Conservation (phyloP, 768 basidiomycete species). For the Naematelia aurantialba region DNA sequence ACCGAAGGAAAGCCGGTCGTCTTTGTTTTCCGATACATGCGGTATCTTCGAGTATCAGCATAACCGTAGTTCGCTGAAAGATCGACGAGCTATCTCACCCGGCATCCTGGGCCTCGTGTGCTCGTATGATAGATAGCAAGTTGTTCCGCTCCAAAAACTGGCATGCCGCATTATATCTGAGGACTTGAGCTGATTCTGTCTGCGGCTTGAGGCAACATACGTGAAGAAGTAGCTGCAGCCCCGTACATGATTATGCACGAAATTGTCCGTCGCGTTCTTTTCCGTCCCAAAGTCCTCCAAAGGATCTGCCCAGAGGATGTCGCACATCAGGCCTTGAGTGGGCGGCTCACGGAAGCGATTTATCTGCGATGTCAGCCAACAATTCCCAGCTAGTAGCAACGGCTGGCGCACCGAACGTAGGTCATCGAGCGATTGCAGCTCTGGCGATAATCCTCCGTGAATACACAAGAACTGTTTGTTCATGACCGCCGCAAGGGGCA, state of each 20-base stretch:
- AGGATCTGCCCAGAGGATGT: constrained; percentile 97
- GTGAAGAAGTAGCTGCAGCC: constrained; percentile 98
- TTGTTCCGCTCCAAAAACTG: constrained; percentile 97
- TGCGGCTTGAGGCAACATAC: constrained; percentile 55
- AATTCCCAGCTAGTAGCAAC: not conserved
- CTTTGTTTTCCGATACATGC: constrained; percentile 98
- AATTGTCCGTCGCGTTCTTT: constrained; percentile 75
- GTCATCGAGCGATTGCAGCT: constrained; percentile 91
- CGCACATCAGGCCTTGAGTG: constrained; percentile 95
- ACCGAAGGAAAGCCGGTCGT: constrained; percentile 98
- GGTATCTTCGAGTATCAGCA: constrained; percentile 60
- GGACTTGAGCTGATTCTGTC: not conserved
- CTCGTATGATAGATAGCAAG: constrained; percentile 90
- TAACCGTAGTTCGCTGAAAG: constrained; percentile 12
- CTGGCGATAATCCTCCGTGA: constrained; percentile 93
- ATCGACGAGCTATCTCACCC: too few relatives aligned
- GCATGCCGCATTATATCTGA: constrained; percentile 91
- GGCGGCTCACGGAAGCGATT: constrained; percentile 98
- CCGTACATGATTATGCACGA: constrained; percentile 92
- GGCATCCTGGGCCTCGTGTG: constrained; percentile 98
- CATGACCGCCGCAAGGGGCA: constrained; percentile 96
- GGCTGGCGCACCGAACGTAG: constrained; percentile 67
- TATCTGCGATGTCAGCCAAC: constrained; percentile 58
- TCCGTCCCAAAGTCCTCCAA: constrained; percentile 95
- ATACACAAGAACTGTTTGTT: constrained; percentile 99